Conservation (phyloP, 2,329 filamentous ascomycete species). For the Cercospora sojina region DNA sequence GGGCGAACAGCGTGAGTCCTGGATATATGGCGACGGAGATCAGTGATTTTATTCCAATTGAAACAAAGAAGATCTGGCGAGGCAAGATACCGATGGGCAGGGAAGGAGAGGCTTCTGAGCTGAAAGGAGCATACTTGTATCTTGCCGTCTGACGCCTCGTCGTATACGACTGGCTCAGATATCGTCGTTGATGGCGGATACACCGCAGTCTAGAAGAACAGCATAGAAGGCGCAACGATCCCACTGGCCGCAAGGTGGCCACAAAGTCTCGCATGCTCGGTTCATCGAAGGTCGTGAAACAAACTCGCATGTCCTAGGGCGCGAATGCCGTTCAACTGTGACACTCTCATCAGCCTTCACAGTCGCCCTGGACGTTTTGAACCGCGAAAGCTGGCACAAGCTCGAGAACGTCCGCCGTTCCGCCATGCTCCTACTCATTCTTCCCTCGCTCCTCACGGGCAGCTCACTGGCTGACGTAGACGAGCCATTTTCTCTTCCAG, state of each 20-base stretch:
- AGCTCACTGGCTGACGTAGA: not conserved
- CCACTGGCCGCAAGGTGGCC: not conserved
- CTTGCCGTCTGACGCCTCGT: slow-evolving; percentile 37
- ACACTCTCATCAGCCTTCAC: not conserved
- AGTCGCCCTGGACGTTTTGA: not conserved
- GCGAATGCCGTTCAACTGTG: not conserved
- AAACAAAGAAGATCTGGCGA: slow-evolving; percentile 48
- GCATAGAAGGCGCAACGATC: not conserved
- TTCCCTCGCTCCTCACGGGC: not conserved
- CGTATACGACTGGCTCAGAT: slow-evolving; percentile 37
- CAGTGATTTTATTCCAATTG: slow-evolving; percentile 44
- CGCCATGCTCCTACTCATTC: not conserved
- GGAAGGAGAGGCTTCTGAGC: slow-evolving; percentile 34
- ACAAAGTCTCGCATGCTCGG: not conserved
- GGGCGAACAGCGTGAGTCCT: slow-evolving; percentile 56
- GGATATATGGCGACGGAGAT: slow-evolving; percentile 59
- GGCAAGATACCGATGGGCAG: slow-evolving; percentile 53
- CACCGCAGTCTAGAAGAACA: slow-evolving; percentile 16
- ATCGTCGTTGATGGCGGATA: slow-evolving; percentile 38
- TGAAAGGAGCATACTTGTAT: slow-evolving; percentile 37
- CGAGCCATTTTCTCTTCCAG: not conserved
- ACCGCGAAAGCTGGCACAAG: not conserved
- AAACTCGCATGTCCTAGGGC: not conserved
- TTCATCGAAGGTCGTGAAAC: not conserved
- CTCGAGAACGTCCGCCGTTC: not conserved